Percentiles rank a stretch among this genome's conserved stretches.
Evolutionary conservation across 345 rosid genomes (phyloP).

Genomic region (Syzygium oleosum): DNA sequence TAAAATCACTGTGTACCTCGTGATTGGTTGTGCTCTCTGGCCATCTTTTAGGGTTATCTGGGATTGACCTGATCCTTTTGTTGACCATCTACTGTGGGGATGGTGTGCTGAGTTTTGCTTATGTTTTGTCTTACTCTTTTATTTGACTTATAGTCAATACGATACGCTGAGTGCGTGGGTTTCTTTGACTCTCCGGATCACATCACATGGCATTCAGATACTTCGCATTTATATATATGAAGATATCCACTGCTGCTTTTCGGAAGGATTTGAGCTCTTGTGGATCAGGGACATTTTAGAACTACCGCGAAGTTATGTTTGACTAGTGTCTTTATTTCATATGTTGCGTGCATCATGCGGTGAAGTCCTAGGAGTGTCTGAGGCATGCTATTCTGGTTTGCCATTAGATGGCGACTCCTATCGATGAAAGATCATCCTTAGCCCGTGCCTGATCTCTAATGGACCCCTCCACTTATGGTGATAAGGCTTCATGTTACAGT

Average conservation of each 20-base stretch:
- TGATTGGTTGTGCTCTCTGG: neutral
- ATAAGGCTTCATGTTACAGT: neutral
- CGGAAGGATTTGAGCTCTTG: neutral
- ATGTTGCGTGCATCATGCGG: neutral
- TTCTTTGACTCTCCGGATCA: neutral
- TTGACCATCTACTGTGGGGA: neutral
- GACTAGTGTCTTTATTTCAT: neutral
- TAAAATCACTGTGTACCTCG: neutral
- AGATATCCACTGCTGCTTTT: neutral
- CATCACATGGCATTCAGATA: too few species aligned
- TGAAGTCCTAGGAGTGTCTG: neutral
- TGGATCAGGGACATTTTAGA: neutral
- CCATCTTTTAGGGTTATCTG: neutral
- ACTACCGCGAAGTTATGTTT: neutral
- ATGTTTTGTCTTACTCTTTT: neutral
- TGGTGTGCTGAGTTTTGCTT: neutral
- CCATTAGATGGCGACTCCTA: neutral
- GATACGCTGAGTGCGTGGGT: neutral
- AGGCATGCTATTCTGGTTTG: neutral
- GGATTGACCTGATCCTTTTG: neutral
- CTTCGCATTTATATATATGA: neutral
- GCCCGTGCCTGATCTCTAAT: neutral
- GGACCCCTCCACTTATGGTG: neutral
- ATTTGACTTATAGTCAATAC: neutral
- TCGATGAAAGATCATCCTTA: neutral